Evolutionary conservation across 768 basidiomycete genomes (phyloP), one percentile per base, ranked within the genome.

Genomic region (Lactarius hengduanensis): DNA sequence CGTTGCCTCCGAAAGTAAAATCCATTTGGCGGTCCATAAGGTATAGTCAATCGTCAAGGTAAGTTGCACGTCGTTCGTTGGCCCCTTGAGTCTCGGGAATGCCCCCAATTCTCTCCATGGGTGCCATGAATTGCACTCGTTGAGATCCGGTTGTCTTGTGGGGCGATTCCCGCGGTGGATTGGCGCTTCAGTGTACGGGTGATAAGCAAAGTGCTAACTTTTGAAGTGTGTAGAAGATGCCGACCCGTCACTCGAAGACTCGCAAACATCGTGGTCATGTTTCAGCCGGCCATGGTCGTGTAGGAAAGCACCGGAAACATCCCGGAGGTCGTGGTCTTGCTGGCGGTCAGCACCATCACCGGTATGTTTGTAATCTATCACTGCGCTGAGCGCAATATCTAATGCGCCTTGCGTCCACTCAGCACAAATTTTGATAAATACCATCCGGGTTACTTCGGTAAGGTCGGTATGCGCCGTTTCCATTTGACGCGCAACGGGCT

Each of bases 401-500:
- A 60, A 45, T 32, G 56, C 9, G 32, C 45, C 22, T 54, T 30
- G 66, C 41, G 41, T 28, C 16, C n/a, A 15, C 64, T 50, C 63
- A 93, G 95, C 68, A 96, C 91, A 76, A 97, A 98, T 84, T 92
- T 96, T 76, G 95, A 96, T 81, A 96, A 96, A 82, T 98, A 94
- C 90, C 96, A 98, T 82, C 95, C 95, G 79, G 96, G 96, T 92
- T 98, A 98, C 94, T 98, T 96, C 79, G 96, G 96, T 84, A 98
- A 98, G 83, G 94, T 96, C 78, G 97, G 97, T 93, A 99, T 99
- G 96, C 89, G 97, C 77, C 89, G 90, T 80, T 99, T 91, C 92
- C 97, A 99, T 79, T 80, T 94, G 70, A 94, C 92, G 63, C 89
- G 89, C 80, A 97, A 97, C 80, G 79, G 84, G 72, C 83, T 87